Evolutionary conservation across 192 early-diverging fungal genomes (phyloP), one percentile per base, ranked within the genome.

Genomic region (Cladochytrium replicatum): DNA sequence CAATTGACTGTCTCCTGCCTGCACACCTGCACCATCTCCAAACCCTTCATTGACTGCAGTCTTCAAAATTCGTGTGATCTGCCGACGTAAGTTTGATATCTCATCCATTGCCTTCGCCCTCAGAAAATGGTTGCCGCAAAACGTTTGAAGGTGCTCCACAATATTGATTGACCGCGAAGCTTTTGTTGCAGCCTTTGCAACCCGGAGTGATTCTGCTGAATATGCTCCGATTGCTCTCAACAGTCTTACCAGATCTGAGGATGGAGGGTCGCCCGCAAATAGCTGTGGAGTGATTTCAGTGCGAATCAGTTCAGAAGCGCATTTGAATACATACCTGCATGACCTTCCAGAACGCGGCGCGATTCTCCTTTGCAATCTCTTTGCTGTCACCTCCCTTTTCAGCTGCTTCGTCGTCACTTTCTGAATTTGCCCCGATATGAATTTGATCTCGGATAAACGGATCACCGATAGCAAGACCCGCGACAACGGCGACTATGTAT

Each of bases 381-480:
- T 5, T 76, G 49, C 47, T 84, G 52, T 67, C 71, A 26, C 77
- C 68, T 22, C 63, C 72, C 9, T 46, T 53, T 22, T 62, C 55
- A 13, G 67, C 80, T 34, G 52, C 67, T 5, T 77, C 78, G 15
- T 62, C 71, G 38, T 74, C 79, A 8, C 47, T 57, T 22, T 41
- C 43, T 13, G 24, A 41, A 15, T 30, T 46, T 15, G 61, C 32
- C 0, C 52, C 61, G 8, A 61, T 41, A 5, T 70, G 72, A 32
- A 74, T 76, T 21, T 72, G 68, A 23, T 72, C 75, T 2, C 61
- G 43, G 37, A 96, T 66, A 64, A 99, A 96, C 9, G 89, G 85
- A 50, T 97, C 91, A 24, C 91, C 96, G 1, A 94, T 89, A 1
- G 90, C 89, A 39, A 97, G 58, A 0, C 86, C 91, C 0, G 93